Base-by-base conservation (phyloP, 306 rosid species). In the Quercus bicolor region DNA sequence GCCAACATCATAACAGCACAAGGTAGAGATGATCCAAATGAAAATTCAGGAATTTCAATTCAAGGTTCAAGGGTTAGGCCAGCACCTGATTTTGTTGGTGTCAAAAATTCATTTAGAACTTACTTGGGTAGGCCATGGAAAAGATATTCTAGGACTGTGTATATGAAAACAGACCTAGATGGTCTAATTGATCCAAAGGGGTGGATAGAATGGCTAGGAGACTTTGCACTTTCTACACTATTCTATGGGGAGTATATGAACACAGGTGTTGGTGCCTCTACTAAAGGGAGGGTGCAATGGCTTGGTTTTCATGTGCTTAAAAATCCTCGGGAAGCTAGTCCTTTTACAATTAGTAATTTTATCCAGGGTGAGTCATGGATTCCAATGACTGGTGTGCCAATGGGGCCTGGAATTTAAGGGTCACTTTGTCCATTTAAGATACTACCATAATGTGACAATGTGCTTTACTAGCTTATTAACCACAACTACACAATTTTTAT, bases 101-200 rank as follows among this genome's bases (percentile, higher is more conserved):
- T 45, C 0, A 4, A 78, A 79, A 48, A 24, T 20, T 65, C 79
- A 0, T 68, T 56, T 31, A 79, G 45, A 14, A 91, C 72, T 5
- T 94, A 77, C 75, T 75, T 94, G n/a, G 98, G 96, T 0, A 72
- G 96, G 82, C 94, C 92, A 1, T 91, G 97, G 98, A 88, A 65
- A 77, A 81, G 71, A 72, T 94, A 87, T 18, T 89, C 97, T 0
- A 87, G 92, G 85, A 90, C 89, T 2, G 85, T 94, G 78, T 80
- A 85, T 23, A 14, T 89, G 8, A 86, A 83, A 72, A 84, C 77
- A 11, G 88, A 91, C 60, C 16, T 93, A 28, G 98, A 90, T 62
- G 90, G 88, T 0, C 48, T 88, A 62, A 43, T 93, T 56, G 70
- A 86, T 8, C 90, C 91, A 6, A 80, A 53, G 52, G 97, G 97